Conservation (phyloP, 805 yeast genomes). For the Kodamaea fukazawae region DNA sequence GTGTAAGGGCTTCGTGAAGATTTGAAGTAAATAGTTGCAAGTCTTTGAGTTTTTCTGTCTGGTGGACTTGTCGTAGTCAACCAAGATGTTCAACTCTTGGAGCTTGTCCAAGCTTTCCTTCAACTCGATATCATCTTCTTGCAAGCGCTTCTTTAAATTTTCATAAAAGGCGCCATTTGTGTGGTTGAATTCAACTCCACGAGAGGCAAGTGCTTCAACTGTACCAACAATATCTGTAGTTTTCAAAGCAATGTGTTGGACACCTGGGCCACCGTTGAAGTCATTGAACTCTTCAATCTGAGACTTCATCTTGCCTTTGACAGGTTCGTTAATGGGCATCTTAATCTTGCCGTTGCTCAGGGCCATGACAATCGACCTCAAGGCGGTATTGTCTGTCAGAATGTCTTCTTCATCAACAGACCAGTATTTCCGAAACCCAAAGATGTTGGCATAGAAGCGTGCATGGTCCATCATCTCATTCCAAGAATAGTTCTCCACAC, state of each 20-base stretch:
- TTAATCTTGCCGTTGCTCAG: conserved; percentile 61
- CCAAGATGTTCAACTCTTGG: conserved; percentile 54
- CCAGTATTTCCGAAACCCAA: conserved; percentile 80
- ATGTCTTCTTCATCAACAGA: conserved; percentile 78
- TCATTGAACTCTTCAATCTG: conserved; percentile 83
- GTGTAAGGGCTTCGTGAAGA: conserved; percentile 72
- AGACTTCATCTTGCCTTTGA: conserved; percentile 58
- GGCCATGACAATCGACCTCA: conserved; percentile 75
- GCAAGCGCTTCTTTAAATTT: conserved; percentile 45
- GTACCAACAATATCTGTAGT: conserved; percentile 61
- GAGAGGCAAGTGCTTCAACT: conserved; percentile 48
- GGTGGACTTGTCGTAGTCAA: conserved; percentile 68
- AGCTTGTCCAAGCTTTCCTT: conserved; percentile 53
- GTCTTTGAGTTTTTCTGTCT: conserved; percentile 18
- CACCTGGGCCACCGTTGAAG: conserved; percentile 76
- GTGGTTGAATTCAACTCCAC: conserved; percentile 69
- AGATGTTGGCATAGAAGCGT: conserved; percentile 53
- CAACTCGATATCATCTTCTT: conserved; percentile 41
- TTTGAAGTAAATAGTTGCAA: conserved; percentile 72
- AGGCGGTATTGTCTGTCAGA: conserved; percentile 66
- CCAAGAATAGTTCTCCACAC: conserved; percentile 80
- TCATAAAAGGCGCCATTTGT: conserved; percentile 60
- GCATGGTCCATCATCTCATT: conserved; percentile 59
- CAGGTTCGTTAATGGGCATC: conserved; percentile 87
- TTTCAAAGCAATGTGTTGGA: conserved; percentile 75